These are phyloP conservation scores for Penicillium sp. DNA, from an alignment of 2,329 filamentous ascomycete genomes.

Conservation along the genomic window DNA sequence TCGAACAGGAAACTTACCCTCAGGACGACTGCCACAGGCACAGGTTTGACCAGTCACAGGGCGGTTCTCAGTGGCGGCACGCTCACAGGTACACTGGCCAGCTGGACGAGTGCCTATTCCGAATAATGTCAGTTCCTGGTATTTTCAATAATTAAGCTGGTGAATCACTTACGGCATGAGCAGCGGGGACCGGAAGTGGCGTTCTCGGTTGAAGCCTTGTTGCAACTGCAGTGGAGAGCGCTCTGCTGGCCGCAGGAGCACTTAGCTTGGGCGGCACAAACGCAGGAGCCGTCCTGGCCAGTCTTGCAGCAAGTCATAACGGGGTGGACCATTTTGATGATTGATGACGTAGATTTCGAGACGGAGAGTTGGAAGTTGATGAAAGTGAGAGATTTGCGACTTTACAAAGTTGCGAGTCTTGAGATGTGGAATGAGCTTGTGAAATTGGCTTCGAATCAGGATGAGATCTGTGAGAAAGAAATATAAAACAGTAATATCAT, in stretches of 20 bases:
- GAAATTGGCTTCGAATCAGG: background rate
- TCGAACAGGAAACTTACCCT: constrained; percentile 56
- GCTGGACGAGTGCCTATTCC: constrained; percentile 65
- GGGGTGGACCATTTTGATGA: constrained; percentile 48
- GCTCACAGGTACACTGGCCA: constrained; percentile 78
- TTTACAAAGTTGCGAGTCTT: background rate
- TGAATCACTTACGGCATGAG: constrained; percentile 65
- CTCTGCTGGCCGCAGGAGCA: constrained; percentile 90
- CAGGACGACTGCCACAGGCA: constrained; percentile 72
- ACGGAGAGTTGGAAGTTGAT: background rate
- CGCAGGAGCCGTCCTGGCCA: constrained; percentile 53
- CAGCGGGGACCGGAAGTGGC: constrained; percentile 68
- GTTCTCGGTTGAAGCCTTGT: constrained; percentile 75
- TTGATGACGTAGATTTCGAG: constrained; percentile 2
- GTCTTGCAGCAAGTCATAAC: constrained; percentile 59
- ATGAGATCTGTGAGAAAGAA: background rate
- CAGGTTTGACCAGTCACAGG: constrained; percentile 62
- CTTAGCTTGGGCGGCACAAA: constrained; percentile 58
- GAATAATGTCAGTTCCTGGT: background rate
- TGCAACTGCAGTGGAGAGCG: constrained; percentile 83
- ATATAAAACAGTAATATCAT: background rate
- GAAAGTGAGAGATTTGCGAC: background rate
- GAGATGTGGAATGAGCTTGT: background rate
- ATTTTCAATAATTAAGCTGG: background rate
- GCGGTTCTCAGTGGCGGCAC: constrained; percentile 68